A percentile compares a stretch with the other conserved stretches of the same genome.
Conservation (phyloP, 2,329 filamentous ascomycete genomes). For the Coleophoma crateriformis region DNA sequence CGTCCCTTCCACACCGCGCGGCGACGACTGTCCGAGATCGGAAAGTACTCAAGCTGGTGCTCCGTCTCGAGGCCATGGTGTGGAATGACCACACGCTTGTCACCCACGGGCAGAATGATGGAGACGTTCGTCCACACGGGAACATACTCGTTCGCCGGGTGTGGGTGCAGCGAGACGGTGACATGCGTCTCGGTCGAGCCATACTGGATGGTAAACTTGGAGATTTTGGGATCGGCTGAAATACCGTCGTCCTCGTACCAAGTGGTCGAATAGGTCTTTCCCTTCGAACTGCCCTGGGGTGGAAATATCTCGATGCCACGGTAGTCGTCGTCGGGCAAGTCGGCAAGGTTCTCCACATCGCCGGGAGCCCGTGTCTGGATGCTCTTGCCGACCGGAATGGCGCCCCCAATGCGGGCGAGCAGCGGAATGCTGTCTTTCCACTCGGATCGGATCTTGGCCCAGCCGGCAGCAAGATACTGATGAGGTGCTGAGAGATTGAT, state of each 20-base stretch:
- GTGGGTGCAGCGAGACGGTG: constrained; percentile 33
- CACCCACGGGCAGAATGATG: constrained; percentile 44
- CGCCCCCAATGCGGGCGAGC: constrained; percentile 47
- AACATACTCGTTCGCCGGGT: constrained; percentile 33
- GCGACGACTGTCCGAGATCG: too few species aligned
- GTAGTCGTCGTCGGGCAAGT: constrained; percentile 42
- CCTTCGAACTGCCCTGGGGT: constrained; percentile 33
- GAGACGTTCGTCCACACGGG: constrained; percentile 44
- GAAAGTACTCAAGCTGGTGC: too few species aligned
- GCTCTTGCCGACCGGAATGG: constrained; percentile 44
- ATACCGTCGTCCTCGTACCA: constrained; percentile 57
- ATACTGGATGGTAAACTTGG: constrained; percentile 37
- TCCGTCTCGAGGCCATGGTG: too few species aligned
- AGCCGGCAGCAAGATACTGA: constrained; percentile 48
- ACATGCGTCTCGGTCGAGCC: constrained; percentile 37
- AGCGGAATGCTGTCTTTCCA: constrained; percentile 51
- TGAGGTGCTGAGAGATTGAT: constrained; percentile 58
- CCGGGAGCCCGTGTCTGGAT: constrained; percentile 45
- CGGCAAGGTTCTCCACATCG: constrained; percentile 37
- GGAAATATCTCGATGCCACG: constrained; percentile 53
- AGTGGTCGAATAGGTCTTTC: constrained; percentile 30
- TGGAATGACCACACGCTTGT: constrained; percentile 21
- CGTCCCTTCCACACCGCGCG: too few species aligned
- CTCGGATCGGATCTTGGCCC: constrained; percentile 42
- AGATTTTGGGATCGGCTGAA: constrained; percentile 32